phyloP scores from a whole-genome alignment of 169 alveolate genomes.

The Perkinsus olseni region DNA sequence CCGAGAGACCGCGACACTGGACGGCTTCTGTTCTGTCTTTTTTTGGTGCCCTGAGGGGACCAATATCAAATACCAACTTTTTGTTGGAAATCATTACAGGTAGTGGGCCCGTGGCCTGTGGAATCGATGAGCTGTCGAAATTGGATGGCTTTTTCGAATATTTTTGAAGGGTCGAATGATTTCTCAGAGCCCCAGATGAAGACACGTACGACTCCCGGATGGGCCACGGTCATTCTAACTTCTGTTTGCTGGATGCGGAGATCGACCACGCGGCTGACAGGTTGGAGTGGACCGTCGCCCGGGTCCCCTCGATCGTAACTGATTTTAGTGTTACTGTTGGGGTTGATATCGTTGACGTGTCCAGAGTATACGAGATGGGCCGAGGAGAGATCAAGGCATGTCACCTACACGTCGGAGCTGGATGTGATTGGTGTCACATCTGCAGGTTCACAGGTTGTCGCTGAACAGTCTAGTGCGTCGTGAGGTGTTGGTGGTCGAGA shows the following conservation, averaged over 20 bases:
- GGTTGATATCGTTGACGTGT: constrained; percentile 7
- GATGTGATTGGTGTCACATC: background rate
- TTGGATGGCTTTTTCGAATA: no score
- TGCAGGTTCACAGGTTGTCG: background rate
- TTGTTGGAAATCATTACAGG: constrained; percentile 10
- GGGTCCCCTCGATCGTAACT: no score
- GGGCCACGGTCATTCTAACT: constrained; percentile 16
- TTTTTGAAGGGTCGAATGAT: no score
- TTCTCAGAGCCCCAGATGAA: constrained; percentile 10
- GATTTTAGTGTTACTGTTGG: constrained; percentile 2
- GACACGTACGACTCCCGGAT: constrained; percentile 12
- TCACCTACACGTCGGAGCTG: background rate
- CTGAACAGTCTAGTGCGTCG: background rate
- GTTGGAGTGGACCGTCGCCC: no score
- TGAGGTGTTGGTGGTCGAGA: background rate
- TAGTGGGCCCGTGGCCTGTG: no score
- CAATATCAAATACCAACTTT: constrained; percentile 9
- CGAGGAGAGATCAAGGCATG: background rate
- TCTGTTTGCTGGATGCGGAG: constrained; percentile 12
- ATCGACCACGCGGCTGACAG: background rate
- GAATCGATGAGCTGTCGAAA: no score
- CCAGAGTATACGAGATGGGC: background rate
- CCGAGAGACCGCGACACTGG: constrained; percentile 3
- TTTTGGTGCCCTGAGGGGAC: constrained; percentile 14
- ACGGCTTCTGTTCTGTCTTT: constrained; percentile 9